Conservation (phyloP, 2,329 filamentous ascomycete genomes). For the Triangularia verruculosa region DNA sequence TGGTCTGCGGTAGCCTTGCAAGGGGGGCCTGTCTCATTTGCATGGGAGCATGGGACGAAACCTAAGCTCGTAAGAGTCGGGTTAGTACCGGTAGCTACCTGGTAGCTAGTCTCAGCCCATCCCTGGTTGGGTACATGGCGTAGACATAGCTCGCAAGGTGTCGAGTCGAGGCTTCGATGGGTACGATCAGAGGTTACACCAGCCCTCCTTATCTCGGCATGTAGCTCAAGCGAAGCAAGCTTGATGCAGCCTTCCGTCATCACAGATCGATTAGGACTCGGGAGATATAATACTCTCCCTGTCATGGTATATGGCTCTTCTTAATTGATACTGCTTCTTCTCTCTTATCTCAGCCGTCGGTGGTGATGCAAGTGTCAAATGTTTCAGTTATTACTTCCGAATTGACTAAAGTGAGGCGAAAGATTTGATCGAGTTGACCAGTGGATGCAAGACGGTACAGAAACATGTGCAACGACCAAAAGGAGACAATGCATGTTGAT, state of each 20-base stretch:
- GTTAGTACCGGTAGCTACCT: neutral
- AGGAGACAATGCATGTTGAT: neutral
- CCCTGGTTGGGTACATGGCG: neutral
- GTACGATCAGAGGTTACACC: neutral
- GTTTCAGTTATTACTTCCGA: neutral
- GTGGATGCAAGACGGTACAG: neutral
- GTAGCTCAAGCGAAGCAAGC: neutral
- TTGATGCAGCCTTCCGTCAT: neutral
- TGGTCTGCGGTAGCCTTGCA: neutral
- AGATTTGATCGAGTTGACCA: neutral
- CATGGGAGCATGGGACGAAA: neutral
- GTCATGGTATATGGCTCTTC: neutral
- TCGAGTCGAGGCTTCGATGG: neutral
- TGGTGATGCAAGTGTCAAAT: neutral
- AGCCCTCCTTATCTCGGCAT: neutral
- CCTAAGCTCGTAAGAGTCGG: neutral
- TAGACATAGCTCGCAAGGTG: neutral
- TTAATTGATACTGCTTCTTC: neutral
- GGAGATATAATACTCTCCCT: neutral
- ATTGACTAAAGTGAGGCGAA: neutral
- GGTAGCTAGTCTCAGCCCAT: neutral
- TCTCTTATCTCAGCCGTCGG: neutral
- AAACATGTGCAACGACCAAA: neutral
- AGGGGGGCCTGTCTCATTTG: neutral
- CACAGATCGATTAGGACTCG: neutral